Percentiles rank a stretch among this genome's conserved stretches.
Conservation (phyloP, 2,329 filamentous ascomycete genomes). For the Aquanectria penicillioides region DNA sequence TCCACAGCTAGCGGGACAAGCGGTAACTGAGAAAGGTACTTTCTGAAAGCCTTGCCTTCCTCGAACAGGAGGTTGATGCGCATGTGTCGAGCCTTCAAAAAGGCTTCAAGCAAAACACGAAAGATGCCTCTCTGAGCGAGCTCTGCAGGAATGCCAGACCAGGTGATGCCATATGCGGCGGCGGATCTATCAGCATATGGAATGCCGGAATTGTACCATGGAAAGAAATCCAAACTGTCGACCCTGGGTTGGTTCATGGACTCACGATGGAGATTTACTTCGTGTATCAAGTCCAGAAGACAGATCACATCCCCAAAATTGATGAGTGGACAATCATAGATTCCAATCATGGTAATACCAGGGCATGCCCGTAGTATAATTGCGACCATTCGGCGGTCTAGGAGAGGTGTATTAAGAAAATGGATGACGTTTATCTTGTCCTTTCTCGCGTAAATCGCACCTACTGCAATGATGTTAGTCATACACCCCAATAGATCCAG, state of each 20-base stretch:
- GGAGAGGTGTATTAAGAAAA: slow-evolving; percentile 42
- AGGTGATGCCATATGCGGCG: slow-evolving; percentile 45
- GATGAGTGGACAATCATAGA: slow-evolving; percentile 51
- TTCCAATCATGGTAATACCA: slow-evolving; percentile 45
- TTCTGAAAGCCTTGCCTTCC: slow-evolving; percentile 42
- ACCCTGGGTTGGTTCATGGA: slow-evolving; percentile 27
- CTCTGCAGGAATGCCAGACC: slow-evolving; percentile 37
- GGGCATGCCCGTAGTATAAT: slow-evolving; percentile 48
- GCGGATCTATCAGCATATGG: slow-evolving; percentile 21
- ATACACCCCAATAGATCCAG: not conserved
- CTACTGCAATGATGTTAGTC: slow-evolving; percentile 38
- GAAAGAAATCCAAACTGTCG: slow-evolving; percentile 47
- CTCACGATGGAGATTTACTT: slow-evolving; percentile 44
- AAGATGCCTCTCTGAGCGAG: slow-evolving; percentile 47
- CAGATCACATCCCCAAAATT: slow-evolving; percentile 49
- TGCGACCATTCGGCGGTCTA: slow-evolving; percentile 48
- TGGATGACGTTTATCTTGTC: slow-evolving; percentile 40
- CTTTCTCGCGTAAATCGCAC: slow-evolving; percentile 29
- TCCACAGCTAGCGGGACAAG: slow-evolving; percentile 41
- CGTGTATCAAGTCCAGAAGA: slow-evolving; percentile 48
- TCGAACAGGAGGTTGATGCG: slow-evolving; percentile 44
- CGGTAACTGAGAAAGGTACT: slow-evolving; percentile 44
- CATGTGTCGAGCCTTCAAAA: slow-evolving; percentile 46
- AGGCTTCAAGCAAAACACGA: slow-evolving; percentile 46
- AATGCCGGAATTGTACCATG: slow-evolving; percentile 44